A percentile compares a stretch with the other conserved stretches of the same genome.
These are phyloP conservation scores for Collariella sp. DNA, from an alignment of 495 filamentous ascomycete genomes.

Conservation along the genomic window DNA sequence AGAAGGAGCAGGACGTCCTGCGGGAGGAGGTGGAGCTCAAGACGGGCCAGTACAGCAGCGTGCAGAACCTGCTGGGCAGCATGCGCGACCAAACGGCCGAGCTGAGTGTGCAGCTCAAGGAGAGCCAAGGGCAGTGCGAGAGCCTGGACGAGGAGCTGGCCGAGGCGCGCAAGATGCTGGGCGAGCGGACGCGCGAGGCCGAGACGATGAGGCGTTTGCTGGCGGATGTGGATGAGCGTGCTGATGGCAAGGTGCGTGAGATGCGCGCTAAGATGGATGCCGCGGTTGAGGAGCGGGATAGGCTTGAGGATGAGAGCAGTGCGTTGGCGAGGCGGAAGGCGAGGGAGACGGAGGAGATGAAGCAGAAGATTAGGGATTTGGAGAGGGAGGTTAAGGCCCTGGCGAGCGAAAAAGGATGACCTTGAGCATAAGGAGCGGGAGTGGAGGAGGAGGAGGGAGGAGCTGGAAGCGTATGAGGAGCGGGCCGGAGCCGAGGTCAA, in stretches of 20 bases:
- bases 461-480: conserved; percentile 62
- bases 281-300: conserved; percentile 83
- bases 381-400: conserved; percentile 68
- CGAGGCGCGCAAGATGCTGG: conserved; percentile 80
- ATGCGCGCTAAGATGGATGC: conserved; percentile 85
- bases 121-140: conserved; percentile 71
- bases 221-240: conserved; percentile 73
- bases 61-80: conserved; percentile 75
- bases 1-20: conserved; percentile 54
- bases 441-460: conserved; percentile 62
- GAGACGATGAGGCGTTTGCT: conserved; percentile 91
- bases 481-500: conserved; percentile 59
- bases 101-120: conserved; percentile 86
- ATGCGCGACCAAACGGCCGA: conserved; percentile 90
- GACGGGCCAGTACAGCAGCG: conserved; percentile 73
- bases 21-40: conserved; percentile 78
- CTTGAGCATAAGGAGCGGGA: conserved; percentile 54
- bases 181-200: conserved; percentile 84
- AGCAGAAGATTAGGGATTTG: conserved; percentile 64
- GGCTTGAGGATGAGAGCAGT: conserved; percentile 82
- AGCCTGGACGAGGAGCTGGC: conserved; percentile 88
- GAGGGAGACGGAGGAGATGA: conserved; percentile 81
- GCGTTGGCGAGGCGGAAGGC: conserved; percentile 64
- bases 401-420: conserved; percentile 58
- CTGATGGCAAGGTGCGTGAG: conserved; percentile 72